Evolutionary conservation across 108 stramenopile species (phyloP).

Genomic region (Parmales sp.): DNA sequence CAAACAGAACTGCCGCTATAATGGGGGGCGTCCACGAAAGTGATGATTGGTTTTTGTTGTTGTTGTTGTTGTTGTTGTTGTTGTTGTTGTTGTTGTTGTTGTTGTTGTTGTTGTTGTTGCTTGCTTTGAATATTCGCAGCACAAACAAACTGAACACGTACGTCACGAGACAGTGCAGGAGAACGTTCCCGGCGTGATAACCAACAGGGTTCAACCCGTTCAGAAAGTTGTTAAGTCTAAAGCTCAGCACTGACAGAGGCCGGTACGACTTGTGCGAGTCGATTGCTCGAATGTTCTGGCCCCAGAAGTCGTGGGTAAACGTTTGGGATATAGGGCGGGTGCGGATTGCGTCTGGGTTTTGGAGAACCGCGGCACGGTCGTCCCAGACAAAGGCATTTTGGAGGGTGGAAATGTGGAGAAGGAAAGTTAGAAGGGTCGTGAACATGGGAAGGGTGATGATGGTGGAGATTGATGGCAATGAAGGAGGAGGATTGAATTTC

Average conservation of each 20-base stretch:
- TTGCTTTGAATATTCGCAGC: not conserved
- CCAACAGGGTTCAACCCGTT: not conserved
- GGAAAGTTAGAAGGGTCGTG: not conserved
- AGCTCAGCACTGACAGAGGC: constrained; percentile 1
- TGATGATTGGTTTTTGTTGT: no score
- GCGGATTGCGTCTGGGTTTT: not conserved
- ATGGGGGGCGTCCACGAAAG: not conserved
- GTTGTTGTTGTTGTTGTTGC: not conserved
- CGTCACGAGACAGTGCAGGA: not conserved
- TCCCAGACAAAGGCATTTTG: constrained; percentile 13
- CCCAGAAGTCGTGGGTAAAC: constrained; percentile 14
- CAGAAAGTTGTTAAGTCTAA: not conserved
- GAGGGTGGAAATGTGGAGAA: not conserved
- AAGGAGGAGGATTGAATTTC: no score
- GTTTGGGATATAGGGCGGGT: not conserved
- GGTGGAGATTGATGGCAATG: no score
- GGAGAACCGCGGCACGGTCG: constrained; percentile 3
- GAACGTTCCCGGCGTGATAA: constrained; percentile 1
- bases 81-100: no score
- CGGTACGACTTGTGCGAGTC: constrained; percentile 16
- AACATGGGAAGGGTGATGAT: not conserved
- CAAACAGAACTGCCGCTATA: not conserved
- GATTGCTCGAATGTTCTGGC: not conserved
- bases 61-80: not conserved
- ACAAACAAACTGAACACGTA: constrained; percentile 6